phyloP scores from a whole-genome alignment of 23 red algal species.

The Pyropia yezoensis region DNA sequence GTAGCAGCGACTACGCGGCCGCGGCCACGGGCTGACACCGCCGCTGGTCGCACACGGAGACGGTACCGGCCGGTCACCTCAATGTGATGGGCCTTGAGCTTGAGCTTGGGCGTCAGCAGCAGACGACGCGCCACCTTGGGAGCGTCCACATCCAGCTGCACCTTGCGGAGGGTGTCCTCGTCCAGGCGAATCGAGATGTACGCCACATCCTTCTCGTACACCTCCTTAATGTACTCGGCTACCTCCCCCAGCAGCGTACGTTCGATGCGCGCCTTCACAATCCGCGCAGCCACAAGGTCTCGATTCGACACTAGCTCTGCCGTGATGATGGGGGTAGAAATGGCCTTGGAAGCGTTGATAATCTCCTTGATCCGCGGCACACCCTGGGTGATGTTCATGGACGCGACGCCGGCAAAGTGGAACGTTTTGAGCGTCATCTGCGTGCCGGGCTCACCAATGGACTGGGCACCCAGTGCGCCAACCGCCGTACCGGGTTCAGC shows the following conservation, averaged over 20 bases:
- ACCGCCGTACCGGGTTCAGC: constrained; percentile 94
- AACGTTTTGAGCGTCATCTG: constrained; percentile 99
- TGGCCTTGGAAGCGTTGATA: constrained; percentile 82
- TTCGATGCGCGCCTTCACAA: constrained; percentile 79
- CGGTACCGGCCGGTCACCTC: constrained; percentile 28
- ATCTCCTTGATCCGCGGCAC: constrained; percentile 98
- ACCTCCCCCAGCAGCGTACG: constrained; percentile 61
- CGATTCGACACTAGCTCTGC: constrained; percentile 45
- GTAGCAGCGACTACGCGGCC: too few species aligned
- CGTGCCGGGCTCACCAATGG: constrained; percentile 91
- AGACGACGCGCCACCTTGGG: constrained; percentile 11
- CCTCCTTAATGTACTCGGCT: constrained; percentile 60
- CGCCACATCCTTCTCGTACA: constrained; percentile 44
- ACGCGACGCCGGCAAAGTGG: constrained; percentile 97
- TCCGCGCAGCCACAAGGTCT: constrained; percentile 49
- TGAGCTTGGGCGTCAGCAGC: constrained; percentile 45
- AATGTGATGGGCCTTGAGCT: constrained; percentile 42
- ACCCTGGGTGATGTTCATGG: constrained; percentile 98
- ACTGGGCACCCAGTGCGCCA: constrained; percentile 83
- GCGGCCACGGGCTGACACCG: too few species aligned
- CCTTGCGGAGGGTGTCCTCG: constrained; percentile 33
- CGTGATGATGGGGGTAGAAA: constrained; percentile 76
- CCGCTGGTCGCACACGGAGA: constrained; percentile 16
- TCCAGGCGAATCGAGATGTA: constrained; percentile 77
- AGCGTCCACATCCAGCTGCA: constrained; percentile 69